A percentile compares a stretch with the other conserved stretches of the same genome.
These are phyloP conservation scores for Calonectria henricotiae DNA, from an alignment of 2,329 filamentous ascomycete genomes.

Conservation along the genomic window DNA sequence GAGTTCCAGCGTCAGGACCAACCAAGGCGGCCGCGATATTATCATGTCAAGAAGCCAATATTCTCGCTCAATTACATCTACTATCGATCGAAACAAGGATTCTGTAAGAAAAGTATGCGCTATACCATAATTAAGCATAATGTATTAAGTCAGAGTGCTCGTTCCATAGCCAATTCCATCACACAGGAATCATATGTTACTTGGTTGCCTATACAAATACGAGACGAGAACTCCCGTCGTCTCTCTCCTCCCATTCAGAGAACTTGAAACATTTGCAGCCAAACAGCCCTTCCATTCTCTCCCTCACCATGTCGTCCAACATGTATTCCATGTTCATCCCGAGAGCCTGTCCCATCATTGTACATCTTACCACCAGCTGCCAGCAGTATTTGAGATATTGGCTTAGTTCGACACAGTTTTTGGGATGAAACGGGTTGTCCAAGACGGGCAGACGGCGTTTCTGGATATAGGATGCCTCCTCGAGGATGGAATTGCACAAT, in stretches of 20 bases:
- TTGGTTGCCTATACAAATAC: neutral
- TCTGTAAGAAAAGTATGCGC: too few relatives aligned
- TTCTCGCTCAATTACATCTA: too few relatives aligned
- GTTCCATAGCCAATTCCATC: neutral
- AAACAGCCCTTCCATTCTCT: constrained; percentile 1
- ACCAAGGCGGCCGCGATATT: too few relatives aligned
- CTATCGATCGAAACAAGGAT: too few relatives aligned
- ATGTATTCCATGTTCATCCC: constrained; percentile 4
- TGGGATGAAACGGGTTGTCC: neutral
- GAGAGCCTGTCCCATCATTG: constrained; percentile 2
- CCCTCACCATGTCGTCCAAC: neutral
- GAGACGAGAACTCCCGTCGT: neutral
- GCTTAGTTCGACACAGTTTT: neutral
- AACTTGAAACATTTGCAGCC: constrained; percentile 14
- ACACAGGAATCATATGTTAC: neutral
- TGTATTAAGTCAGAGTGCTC: neutral
- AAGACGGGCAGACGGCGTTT: neutral
- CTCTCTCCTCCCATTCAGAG: neutral
- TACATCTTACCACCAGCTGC: constrained; percentile 14
- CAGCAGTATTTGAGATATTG: constrained; percentile 14
- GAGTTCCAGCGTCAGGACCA: too few relatives aligned
- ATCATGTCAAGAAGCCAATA: too few relatives aligned
- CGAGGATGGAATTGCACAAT: constrained; percentile 8
- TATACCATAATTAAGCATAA: too few relatives aligned
- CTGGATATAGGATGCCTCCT: constrained; percentile 1